Base-by-base conservation (phyloP, 192 early-diverging fungal genomes). In the Mortierella antarctica region DNA sequence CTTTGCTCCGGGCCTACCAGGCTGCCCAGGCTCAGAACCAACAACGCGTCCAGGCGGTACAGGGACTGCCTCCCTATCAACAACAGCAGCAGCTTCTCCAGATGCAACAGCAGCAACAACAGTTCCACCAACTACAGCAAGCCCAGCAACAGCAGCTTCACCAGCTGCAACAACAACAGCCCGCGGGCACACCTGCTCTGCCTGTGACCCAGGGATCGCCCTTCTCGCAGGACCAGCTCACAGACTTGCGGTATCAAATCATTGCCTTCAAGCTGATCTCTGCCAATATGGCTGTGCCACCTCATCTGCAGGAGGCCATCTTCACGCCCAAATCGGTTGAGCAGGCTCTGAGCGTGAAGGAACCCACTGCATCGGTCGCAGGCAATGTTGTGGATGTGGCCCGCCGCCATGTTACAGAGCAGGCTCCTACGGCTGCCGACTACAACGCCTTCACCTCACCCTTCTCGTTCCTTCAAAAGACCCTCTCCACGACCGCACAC, bases 231-330 rank as follows among this genome's bases (percentile, higher is more conserved):
- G 88, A 88, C 42, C 94, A 98, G 62, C 65, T 94, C 21, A 82
- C 86, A 11, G 85, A 87, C 11, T 86, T 98, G 31, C 90, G 92
- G 71, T 87, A 86, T 64, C 97, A 98, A 65, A 96, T 96, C 63
- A 84, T 93, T 47, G 95, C 94, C 44, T 97, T 92, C 83, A 93
- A 95, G 62, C 83, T 93, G 23, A 89, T 96, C 48, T 88, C 93
- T 44, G 86, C 86, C 71, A 96, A 95, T 82, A 85, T 93, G 85
- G 89, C 92, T 10, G 79, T 98, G 13, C 95, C 95, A 57, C 76
- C 87, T 42, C 74, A 89, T 60, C 79, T 95, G 40, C 91, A 92
- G 63, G 85, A 92, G 70, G 90, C 89, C 50, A 85, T 97, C 15
- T 95, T 94, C 58, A 60, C 84, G 40, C 83, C 84, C 4, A 70